These are phyloP conservation scores for Leucosporidium scottii DNA, from an alignment of 768 basidiomycete genomes.

Conservation along the genomic window DNA sequence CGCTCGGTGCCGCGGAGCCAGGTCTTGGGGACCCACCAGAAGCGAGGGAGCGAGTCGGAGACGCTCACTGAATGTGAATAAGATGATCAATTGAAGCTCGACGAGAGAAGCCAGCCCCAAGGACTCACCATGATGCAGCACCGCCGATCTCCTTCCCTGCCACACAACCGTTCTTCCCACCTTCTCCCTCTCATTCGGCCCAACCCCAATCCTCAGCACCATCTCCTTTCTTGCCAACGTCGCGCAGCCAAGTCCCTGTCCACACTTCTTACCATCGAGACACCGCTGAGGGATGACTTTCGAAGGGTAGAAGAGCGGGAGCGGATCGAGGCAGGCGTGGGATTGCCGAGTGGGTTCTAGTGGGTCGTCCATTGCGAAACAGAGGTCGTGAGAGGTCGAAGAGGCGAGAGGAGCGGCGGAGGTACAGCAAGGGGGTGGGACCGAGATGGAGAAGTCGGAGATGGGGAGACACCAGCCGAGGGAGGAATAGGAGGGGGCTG, in stretches of 20 bases:
- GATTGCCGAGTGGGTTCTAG: too few species aligned
- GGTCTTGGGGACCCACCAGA: neutral
- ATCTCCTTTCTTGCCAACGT: slow-evolving; percentile 57
- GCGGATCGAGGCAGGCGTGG: slow-evolving; percentile 19
- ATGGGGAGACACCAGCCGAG: slow-evolving; percentile 24
- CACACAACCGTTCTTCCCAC: slow-evolving; percentile 61
- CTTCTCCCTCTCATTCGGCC: slow-evolving; percentile 49
- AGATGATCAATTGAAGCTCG: neutral
- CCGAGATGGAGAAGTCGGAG: neutral
- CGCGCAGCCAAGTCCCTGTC: neutral
- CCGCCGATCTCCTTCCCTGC: slow-evolving; percentile 50
- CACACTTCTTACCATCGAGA: slow-evolving; percentile 2
- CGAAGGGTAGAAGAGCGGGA: neutral
- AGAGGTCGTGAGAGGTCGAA: neutral
- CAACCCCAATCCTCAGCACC: slow-evolving; percentile 56
- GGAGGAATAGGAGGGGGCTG: neutral
- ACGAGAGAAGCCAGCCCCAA: neutral
- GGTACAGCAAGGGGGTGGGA: neutral
- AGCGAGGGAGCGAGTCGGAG: neutral
- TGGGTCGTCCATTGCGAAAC: neutral
- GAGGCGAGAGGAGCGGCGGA: neutral
- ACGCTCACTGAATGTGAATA: neutral
- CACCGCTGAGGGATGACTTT: neutral
- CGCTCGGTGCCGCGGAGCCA: neutral
- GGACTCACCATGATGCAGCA: slow-evolving; percentile 54